A percentile compares a stretch with the other conserved stretches of the same genome.
Evolutionary conservation across 176 grass and related monocot species (phyloP).

Genomic region (Avena eriantha): DNA sequence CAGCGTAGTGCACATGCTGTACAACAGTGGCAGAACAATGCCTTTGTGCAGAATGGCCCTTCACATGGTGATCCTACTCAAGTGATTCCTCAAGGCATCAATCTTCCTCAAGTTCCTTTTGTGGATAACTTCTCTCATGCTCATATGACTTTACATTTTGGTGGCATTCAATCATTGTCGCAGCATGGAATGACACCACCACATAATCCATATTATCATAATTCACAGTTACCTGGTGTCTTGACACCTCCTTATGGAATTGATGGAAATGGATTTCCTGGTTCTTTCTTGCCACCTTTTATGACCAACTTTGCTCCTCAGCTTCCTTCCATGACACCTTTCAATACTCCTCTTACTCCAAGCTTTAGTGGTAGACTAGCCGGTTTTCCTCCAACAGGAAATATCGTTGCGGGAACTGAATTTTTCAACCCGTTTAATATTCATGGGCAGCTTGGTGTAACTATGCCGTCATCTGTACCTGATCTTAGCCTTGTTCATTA

Average conservation of each 20-base stretch:
- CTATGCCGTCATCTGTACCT: conserved; percentile 60
- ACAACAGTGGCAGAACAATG: conserved; percentile 47
- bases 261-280: conserved; percentile 55
- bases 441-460: conserved; percentile 65
- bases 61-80: conserved; percentile 37
- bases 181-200: conserved; percentile 54
- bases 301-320: conserved; percentile 29
- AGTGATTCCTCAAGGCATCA: conserved; percentile 50
- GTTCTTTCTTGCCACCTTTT: conserved; percentile 58
- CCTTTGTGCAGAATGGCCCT: conserved; percentile 36
- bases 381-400: conserved; percentile 51
- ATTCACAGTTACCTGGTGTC: conserved; percentile 54
- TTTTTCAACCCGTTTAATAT: conserved; percentile 64
- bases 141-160: conserved; percentile 60
- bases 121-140: conserved; percentile 45
- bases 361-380: conserved; percentile 56
- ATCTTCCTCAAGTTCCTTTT: conserved; percentile 48
- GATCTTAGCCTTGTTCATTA: conserved; percentile 63
- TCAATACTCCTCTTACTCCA: conserved; percentile 58
- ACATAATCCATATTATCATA: conserved; percentile 57
- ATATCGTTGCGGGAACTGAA: conserved; percentile 53
- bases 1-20: conserved; percentile 35
- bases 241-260: conserved; percentile 56
- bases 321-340: conserved; percentile 48
- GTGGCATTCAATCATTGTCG: conserved; percentile 54